A percentile compares a stretch with the other conserved stretches of the same genome.
Conservation (phyloP, 345 rosid genomes). For the Salix exigua region DNA sequence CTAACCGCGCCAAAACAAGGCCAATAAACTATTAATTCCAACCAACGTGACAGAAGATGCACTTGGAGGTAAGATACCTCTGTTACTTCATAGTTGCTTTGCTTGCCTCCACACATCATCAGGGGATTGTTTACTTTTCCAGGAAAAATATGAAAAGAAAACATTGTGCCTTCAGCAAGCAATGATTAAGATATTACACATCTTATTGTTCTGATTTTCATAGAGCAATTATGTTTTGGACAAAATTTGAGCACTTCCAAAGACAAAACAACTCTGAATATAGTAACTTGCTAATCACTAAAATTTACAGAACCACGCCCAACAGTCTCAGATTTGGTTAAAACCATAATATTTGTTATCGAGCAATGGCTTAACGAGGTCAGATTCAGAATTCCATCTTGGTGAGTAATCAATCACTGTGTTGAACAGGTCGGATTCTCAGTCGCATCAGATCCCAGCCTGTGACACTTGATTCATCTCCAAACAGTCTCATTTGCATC, state of each 20-base stretch:
- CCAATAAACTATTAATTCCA: no score
- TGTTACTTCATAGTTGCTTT: no score
- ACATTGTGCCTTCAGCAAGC: neutral
- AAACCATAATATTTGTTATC: neutral
- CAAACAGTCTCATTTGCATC: constrained; percentile 78
- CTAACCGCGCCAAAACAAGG: no score
- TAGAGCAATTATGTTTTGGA: neutral
- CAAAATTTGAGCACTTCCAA: neutral
- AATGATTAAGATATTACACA: neutral
- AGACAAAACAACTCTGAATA: neutral
- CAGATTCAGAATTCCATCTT: neutral
- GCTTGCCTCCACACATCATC: no score
- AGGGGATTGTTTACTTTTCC: neutral
- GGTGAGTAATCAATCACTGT: neutral
- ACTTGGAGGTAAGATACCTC: no score
- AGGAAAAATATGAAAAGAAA: neutral
- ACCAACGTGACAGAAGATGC: no score
- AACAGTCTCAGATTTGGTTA: neutral
- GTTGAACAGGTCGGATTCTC: neutral
- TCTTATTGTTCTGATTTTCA: neutral
- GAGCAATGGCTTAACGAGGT: neutral
- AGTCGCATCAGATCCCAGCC: neutral
- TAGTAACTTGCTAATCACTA: neutral
- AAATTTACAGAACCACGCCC: constrained; percentile 16
- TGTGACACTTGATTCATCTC: constrained; percentile 32